phyloP scores from a whole-genome alignment of 2,329 filamentous ascomycete genomes.

The Seiridium cupressi region DNA sequence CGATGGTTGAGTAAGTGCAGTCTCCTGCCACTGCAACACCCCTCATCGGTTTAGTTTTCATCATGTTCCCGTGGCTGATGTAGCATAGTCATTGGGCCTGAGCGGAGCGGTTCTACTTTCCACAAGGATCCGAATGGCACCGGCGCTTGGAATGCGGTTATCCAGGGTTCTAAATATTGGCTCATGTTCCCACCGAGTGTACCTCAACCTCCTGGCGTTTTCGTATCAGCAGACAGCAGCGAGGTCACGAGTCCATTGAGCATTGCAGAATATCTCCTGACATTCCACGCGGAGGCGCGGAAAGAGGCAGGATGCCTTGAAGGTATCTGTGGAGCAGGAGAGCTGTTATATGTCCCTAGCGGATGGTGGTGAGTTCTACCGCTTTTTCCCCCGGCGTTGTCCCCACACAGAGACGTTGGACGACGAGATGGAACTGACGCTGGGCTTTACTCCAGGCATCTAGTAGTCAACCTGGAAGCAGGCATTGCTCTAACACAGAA shows the following conservation, averaged over 20 bases:
- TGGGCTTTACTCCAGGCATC: slow-evolving; percentile 48
- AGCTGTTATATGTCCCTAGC: slow-evolving; percentile 87
- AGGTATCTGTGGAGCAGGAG: slow-evolving; percentile 79
- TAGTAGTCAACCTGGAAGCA: slow-evolving; percentile 84
- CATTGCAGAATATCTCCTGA: slow-evolving; percentile 94
- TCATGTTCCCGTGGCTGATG: not conserved
- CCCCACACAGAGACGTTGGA: not conserved
- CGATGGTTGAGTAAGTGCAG: slow-evolving; percentile 69
- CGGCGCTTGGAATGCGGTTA: slow-evolving; percentile 90
- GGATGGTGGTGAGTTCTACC: slow-evolving; percentile 68
- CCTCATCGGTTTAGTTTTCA: too few relatives aligned
- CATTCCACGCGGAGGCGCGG: slow-evolving; percentile 83
- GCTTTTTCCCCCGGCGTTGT: not conserved
- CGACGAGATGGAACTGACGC: not conserved
- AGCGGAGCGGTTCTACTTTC: slow-evolving; percentile 87
- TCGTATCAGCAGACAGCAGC: slow-evolving; percentile 82
- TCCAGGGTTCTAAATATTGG: slow-evolving; percentile 93
- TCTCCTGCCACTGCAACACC: too few relatives aligned
- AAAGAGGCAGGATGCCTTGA: slow-evolving; percentile 75
- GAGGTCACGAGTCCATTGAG: slow-evolving; percentile 92
- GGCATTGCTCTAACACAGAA: slow-evolving; percentile 93
- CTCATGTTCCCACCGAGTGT: slow-evolving; percentile 86
- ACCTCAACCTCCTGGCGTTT: slow-evolving; percentile 80
- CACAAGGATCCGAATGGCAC: slow-evolving; percentile 78
- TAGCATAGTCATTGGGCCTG: slow-evolving; percentile 67